A percentile compares a stretch with the other conserved stretches of the same genome.
Evolutionary conservation across 2,329 filamentous ascomycete species (phyloP).

Genomic region (Balansia obtecta): DNA sequence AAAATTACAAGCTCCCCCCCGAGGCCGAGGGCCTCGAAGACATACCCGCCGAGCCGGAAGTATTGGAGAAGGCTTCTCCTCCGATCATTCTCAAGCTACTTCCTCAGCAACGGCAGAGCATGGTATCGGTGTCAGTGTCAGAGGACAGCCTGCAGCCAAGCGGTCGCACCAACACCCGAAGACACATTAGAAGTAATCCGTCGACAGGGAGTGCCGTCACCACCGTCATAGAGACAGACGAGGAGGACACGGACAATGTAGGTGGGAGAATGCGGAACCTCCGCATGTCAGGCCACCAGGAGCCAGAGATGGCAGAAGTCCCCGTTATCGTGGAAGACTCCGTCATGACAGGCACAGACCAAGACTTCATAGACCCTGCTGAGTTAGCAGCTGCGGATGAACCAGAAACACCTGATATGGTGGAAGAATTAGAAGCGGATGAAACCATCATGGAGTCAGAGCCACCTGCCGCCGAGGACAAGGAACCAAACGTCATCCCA

Average conservation of each 20-base stretch:
- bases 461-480: neutral
- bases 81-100: constrained; percentile 25
- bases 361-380: constrained; percentile 4
- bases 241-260: constrained; percentile 49
- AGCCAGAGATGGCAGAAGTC: constrained; percentile 26
- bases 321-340: constrained; percentile 29
- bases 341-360: constrained; percentile 10
- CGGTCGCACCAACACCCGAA: constrained; percentile 59
- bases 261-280: constrained; percentile 33
- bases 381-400: neutral
- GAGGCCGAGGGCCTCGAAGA: constrained; percentile 79
- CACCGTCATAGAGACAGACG: constrained; percentile 72
- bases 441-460: constrained; percentile 2
- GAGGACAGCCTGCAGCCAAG: constrained; percentile 40
- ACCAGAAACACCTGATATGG: neutral
- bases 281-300: constrained; percentile 35
- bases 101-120: constrained; percentile 15
- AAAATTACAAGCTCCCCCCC: constrained; percentile 90
- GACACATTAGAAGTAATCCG: constrained; percentile 69
- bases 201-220: constrained; percentile 68
- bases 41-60: constrained; percentile 27
- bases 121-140: constrained; percentile 10
- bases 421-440: constrained; percentile 1
- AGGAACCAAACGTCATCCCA: neutral
- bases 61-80: constrained; percentile 21